Conservation (phyloP, 345 rosid species). For the Citrus inodora region DNA sequence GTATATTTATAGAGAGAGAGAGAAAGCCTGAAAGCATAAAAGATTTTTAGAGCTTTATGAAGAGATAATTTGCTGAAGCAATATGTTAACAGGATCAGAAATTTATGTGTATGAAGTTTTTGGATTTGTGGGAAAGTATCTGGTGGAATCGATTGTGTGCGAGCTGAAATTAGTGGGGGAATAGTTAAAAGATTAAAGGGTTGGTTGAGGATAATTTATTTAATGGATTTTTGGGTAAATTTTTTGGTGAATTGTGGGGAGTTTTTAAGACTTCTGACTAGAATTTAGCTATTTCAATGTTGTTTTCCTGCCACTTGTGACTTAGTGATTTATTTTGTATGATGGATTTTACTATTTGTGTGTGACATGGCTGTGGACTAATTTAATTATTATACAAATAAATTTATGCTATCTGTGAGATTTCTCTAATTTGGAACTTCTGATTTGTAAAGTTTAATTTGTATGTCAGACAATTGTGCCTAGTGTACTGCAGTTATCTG, state of each 20-base stretch:
- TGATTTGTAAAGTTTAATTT: constrained; percentile 1
- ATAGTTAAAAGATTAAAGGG: not conserved
- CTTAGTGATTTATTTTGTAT: not conserved
- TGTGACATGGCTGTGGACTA: not conserved
- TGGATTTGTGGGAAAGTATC: not conserved
- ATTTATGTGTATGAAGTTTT: not conserved
- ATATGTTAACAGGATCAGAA: not conserved
- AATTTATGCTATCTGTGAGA: not conserved
- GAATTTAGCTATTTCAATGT: not conserved
- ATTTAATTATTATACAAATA: not conserved
- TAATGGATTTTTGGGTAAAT: not conserved
- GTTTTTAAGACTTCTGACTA: not conserved
- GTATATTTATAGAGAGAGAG: no score
- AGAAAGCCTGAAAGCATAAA: no score
- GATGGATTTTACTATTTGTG: not conserved
- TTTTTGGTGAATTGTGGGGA: not conserved
- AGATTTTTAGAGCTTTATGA: not conserved
- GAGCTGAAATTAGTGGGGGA: not conserved
- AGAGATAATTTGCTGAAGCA: not conserved
- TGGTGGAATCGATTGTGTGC: not conserved
- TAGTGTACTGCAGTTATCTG: constrained; percentile 65
- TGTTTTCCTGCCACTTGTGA: not conserved
- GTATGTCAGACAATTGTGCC: constrained; percentile 74
- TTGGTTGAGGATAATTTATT: not conserved
- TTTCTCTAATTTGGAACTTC: not conserved